phyloP scores from a whole-genome alignment of 345 rosid species.

The Syzygium aromaticum region DNA sequence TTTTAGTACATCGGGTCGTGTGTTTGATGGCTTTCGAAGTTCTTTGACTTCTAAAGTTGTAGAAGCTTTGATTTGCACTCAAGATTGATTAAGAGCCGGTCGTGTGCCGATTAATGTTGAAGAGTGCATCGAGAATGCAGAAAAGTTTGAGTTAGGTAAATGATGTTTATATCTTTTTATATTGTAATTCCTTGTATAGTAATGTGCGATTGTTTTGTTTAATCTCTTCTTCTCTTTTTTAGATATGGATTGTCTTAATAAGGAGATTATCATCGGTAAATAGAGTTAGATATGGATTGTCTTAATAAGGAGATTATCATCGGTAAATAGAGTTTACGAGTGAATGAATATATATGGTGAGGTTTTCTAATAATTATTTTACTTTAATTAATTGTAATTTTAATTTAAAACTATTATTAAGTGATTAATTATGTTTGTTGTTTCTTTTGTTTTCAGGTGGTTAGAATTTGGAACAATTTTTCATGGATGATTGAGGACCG shows the following conservation, averaged over 20 bases:
- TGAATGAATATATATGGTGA: background rate
- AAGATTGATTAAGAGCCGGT: background rate
- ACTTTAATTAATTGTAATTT: background rate
- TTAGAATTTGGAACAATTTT: no score
- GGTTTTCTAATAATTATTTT: background rate
- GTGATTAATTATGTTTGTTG: background rate
- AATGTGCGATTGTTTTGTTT: background rate
- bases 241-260: background rate
- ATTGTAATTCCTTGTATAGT: background rate
- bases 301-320: background rate
- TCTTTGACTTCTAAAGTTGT: background rate
- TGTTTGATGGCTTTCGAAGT: background rate
- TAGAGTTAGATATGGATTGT: background rate
- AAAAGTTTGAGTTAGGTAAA: background rate
- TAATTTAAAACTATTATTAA: background rate
- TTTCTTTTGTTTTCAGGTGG: background rate
- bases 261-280: background rate
- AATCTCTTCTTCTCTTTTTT: background rate
- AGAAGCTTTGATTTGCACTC: background rate
- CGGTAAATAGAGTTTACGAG: background rate
- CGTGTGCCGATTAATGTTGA: background rate
- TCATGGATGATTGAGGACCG: background rate
- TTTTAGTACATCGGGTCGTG: background rate
- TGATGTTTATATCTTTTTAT: background rate
- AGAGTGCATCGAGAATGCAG: background rate